Percentiles rank a stretch among this genome's conserved stretches.
These are phyloP conservation scores for Starmerella stellata DNA, from an alignment of 805 yeast genomes.

Conservation along the genomic window DNA sequence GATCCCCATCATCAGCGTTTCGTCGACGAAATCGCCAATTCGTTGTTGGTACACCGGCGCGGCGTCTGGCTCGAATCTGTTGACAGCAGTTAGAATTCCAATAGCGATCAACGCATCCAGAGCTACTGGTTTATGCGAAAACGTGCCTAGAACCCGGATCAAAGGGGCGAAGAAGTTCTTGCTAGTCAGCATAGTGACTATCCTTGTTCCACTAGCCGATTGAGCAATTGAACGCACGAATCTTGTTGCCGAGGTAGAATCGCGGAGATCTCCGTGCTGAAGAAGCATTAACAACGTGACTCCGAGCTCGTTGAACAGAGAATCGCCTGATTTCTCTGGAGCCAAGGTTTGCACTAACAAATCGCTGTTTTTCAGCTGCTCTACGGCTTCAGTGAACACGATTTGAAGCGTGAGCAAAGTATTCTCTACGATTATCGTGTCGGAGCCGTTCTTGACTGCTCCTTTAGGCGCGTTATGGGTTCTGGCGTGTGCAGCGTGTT, in stretches of 20 bases:
- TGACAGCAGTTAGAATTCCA: constrained; percentile 25
- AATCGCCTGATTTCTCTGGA: constrained; percentile 23
- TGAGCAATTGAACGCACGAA: constrained; percentile 20
- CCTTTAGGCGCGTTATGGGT: constrained; percentile 15
- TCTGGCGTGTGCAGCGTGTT: constrained; percentile 12
- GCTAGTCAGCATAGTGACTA: constrained; percentile 22
- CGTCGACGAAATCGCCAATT: constrained; percentile 26
- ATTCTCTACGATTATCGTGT: constrained; percentile 5
- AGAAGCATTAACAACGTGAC: constrained; percentile 18
- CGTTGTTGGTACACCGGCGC: constrained; percentile 24
- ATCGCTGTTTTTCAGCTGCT: neutral
- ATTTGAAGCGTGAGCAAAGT: constrained; percentile 6
- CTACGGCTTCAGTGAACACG: constrained; percentile 6
- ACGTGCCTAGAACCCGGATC: constrained; percentile 20
- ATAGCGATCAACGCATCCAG: constrained; percentile 22
- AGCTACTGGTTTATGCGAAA: constrained; percentile 17
- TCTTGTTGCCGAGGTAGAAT: constrained; percentile 6
- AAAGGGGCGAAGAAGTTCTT: constrained; percentile 26
- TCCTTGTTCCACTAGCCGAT: constrained; percentile 21
- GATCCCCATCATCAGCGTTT: constrained; percentile 21
- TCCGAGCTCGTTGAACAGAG: constrained; percentile 19
- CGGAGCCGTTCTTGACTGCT: constrained; percentile 12
- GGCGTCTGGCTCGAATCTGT: constrained; percentile 22
- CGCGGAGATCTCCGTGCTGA: constrained; percentile 8
- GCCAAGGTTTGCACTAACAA: constrained; percentile 18